A percentile compares a stretch with the other conserved stretches of the same genome.
Evolutionary conservation across 352 stramenopile genomes (phyloP).

Genomic region (Peronospora farinosa): DNA sequence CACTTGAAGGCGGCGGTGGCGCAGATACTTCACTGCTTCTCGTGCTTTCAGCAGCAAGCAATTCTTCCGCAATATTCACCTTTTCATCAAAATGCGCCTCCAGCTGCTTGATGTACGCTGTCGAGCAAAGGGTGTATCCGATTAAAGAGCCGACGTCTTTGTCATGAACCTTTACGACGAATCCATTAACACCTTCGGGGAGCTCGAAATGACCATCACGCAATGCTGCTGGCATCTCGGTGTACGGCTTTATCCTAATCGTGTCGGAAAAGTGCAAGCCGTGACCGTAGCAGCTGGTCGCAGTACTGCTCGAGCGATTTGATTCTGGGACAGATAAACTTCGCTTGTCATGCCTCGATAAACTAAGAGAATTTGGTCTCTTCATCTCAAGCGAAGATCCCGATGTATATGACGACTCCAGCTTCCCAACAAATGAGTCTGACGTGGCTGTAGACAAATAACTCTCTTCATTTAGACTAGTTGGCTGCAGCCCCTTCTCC

Average conservation of each 20-base stretch:
- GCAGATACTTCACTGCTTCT: conserved; percentile 17
- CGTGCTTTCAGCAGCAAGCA: conserved; percentile 27
- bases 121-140: conserved; percentile 69
- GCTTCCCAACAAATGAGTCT: conserved; percentile 30
- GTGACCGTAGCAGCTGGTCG: conserved; percentile 21
- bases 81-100: conserved; percentile 52
- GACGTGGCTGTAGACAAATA: conserved; percentile 31
- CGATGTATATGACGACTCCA: conserved; percentile 39
- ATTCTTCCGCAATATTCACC: conserved; percentile 46
- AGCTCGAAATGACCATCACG: conserved; percentile 70
- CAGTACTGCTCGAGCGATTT: conserved; percentile 26
- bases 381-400: conserved; percentile 45
- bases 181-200: conserved; percentile 61
- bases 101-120: conserved; percentile 63
- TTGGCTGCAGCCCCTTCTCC: conserved; percentile 24
- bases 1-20: conserved; percentile 15
- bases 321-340: conserved; percentile 34
- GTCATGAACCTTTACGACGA: conserved; percentile 74
- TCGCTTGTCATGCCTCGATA: conserved; percentile 26
- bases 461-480: conserved; percentile 35
- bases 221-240: conserved; percentile 37
- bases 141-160: conserved; percentile 80
- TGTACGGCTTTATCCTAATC: conserved; percentile 53
- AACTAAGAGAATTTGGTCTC: conserved; percentile 16
- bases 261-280: conserved; percentile 28